Percentiles rank a stretch among this genome's conserved stretches.
Conservation (phyloP, 768 basidiomycete genomes). For the Boletus vinaceobasis region DNA sequence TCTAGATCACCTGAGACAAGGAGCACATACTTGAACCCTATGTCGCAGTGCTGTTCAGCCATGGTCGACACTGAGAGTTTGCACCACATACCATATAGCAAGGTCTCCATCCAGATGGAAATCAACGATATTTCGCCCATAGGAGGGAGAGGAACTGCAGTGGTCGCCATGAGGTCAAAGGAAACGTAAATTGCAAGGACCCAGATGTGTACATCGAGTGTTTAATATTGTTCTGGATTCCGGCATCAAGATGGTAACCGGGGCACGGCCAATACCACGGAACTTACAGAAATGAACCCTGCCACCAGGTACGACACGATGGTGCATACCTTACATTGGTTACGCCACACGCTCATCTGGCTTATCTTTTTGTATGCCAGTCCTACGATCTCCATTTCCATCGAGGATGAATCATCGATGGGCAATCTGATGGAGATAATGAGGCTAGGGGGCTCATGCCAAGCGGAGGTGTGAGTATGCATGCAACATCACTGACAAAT, state of each 20-base stretch:
- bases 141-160: background rate
- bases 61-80: background rate
- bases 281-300: background rate
- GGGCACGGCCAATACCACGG: background rate
- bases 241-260: background rate
- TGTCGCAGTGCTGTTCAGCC: background rate
- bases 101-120: slow-evolving; percentile 15
- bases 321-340: background rate
- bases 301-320: slow-evolving; percentile 5
- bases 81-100: slow-evolving; percentile 15
- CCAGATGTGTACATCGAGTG: background rate
- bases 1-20: background rate
- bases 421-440: background rate
- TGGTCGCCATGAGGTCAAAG: slow-evolving; percentile 4
- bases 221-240: background rate
- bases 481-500: background rate
- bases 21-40: slow-evolving; percentile 10
- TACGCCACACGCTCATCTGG: background rate
- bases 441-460: background rate
- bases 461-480: background rate
- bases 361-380: background rate
- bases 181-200: background rate
- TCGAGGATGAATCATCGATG: background rate
- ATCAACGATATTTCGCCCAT: slow-evolving; percentile 14
- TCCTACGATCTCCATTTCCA: background rate